phyloP scores from a whole-genome alignment of 352 stramenopile genomes.

The Pythium folliculosum region DNA sequence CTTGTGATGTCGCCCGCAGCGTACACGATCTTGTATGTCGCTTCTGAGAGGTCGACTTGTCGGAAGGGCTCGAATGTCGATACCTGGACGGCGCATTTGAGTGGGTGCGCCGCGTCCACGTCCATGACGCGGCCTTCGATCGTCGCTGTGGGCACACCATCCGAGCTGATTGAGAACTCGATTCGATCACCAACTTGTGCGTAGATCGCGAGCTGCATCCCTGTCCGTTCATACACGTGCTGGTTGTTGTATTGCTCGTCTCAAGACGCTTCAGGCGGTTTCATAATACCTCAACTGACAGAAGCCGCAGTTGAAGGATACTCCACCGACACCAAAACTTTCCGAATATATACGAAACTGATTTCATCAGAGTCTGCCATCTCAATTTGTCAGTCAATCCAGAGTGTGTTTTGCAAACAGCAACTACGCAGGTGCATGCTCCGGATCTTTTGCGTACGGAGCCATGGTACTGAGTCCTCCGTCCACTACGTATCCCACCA shows the following conservation, averaged over 20 bases:
- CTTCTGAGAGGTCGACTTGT: conserved; percentile 32
- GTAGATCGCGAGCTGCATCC: not conserved
- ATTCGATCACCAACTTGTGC: conserved; percentile 44
- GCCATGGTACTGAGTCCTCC: conserved; percentile 36
- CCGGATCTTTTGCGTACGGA: conserved; percentile 25
- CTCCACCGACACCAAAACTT: not conserved
- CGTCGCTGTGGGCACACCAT: conserved; percentile 7
- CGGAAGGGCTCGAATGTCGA: conserved; percentile 47
- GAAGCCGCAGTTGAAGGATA: not conserved
- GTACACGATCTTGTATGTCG: conserved; percentile 52
- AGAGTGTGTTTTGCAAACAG: not conserved
- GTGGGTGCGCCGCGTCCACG: conserved; percentile 19
- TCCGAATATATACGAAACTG: not conserved
- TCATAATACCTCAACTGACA: not conserved
- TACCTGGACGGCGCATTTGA: conserved; percentile 41
- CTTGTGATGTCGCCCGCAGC: conserved; percentile 36
- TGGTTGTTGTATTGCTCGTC: not conserved
- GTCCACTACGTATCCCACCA: conserved; percentile 25
- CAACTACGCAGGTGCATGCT: not conserved
- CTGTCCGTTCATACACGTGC: not conserved
- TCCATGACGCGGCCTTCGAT: conserved; percentile 40
- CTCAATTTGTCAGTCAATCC: not conserved
- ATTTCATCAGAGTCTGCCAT: not conserved
- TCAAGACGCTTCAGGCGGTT: not conserved
- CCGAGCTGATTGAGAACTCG: conserved; percentile 35